These are phyloP conservation scores for Globisporangium cylindrosporum DNA, from an alignment of 352 stramenopile genomes.

Conservation along the genomic window DNA sequence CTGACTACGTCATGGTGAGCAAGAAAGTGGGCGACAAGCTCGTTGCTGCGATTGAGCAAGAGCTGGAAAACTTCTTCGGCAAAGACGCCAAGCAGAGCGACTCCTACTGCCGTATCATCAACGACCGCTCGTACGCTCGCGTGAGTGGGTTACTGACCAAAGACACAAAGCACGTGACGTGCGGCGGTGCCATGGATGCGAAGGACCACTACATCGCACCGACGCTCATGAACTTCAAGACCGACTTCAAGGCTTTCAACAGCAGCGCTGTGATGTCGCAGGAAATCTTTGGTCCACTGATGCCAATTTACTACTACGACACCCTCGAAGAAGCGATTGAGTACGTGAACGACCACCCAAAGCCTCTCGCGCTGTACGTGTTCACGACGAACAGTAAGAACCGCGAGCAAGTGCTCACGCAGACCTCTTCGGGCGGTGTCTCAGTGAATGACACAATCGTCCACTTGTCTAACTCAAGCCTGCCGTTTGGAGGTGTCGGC, in stretches of 20 bases:
- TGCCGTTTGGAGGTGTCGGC: slow-evolving; percentile 86
- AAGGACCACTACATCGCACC: slow-evolving; percentile 80
- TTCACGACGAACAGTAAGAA: slow-evolving; percentile 52
- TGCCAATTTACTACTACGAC: slow-evolving; percentile 90
- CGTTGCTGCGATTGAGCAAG: slow-evolving; percentile 41
- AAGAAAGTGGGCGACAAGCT: slow-evolving; percentile 59
- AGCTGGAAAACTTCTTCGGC: slow-evolving; percentile 55
- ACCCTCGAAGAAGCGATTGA: slow-evolving; percentile 31
- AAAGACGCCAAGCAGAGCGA: slow-evolving; percentile 40
- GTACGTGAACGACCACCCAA: slow-evolving; percentile 41
- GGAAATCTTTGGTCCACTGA: slow-evolving; percentile 95
- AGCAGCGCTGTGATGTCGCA: slow-evolving; percentile 80
- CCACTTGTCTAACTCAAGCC: slow-evolving; percentile 55
- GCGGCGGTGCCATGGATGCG: slow-evolving; percentile 54
- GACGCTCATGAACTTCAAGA: slow-evolving; percentile 89
- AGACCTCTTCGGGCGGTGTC: slow-evolving; percentile 61
- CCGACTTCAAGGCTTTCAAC: slow-evolving; percentile 44
- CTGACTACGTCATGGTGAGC: slow-evolving; percentile 93
- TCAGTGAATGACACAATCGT: slow-evolving; percentile 83
- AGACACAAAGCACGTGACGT: slow-evolving; percentile 51
- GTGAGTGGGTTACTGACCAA: slow-evolving; percentile 46
- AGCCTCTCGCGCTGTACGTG: slow-evolving; percentile 86
- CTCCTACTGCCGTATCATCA: slow-evolving; percentile 42
- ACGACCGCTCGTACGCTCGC: slow-evolving; percentile 13
- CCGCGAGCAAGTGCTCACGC: slow-evolving; percentile 35